A percentile compares a stretch with the other conserved stretches of the same genome.
Evolutionary conservation across 2,329 filamentous ascomycete genomes (phyloP).

Genomic region (Colletotrichum spaethianum): DNA sequence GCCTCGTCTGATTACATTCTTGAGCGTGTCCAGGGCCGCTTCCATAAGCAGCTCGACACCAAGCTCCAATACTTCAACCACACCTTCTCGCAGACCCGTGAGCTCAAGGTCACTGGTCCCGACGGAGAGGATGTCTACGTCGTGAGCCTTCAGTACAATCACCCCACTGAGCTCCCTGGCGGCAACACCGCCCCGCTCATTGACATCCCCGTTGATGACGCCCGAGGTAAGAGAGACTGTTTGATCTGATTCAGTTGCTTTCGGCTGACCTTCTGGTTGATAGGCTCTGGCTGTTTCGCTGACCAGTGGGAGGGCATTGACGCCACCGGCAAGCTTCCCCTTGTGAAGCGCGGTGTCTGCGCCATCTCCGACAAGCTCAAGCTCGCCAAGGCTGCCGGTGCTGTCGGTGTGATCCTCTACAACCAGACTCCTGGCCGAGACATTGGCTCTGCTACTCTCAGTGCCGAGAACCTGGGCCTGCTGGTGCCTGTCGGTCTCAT

Average conservation of each 20-base stretch:
- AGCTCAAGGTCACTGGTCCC: constrained; percentile 61
- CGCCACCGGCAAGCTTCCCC: constrained; percentile 59
- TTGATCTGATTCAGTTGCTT: background rate
- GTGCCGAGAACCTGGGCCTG: constrained; percentile 54
- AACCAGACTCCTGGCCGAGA: constrained; percentile 68
- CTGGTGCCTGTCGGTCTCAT: constrained; percentile 56
- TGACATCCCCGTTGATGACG: constrained; percentile 54
- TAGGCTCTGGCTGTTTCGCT: constrained; percentile 57
- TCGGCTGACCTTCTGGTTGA: background rate
- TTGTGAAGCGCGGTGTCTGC: constrained; percentile 61
- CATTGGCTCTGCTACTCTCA: constrained; percentile 67
- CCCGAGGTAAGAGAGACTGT: constrained; percentile 37
- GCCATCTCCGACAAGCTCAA: constrained; percentile 60
- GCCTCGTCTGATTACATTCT: constrained; percentile 72
- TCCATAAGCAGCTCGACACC: constrained; percentile 59
- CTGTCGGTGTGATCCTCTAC: constrained; percentile 68
- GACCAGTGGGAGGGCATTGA: constrained; percentile 62
- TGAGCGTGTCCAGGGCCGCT: constrained; percentile 57
- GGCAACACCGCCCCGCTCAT: constrained; percentile 56
- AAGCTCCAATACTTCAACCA: constrained; percentile 63
- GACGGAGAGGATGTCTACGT: constrained; percentile 60
- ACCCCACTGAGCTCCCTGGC: constrained; percentile 55
- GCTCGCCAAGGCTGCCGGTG: constrained; percentile 59
- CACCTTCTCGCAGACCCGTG: constrained; percentile 58
- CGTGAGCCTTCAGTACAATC: constrained; percentile 62